A percentile compares a stretch with the other conserved stretches of the same genome.
These are phyloP conservation scores for Myxozyma geophila DNA, from an alignment of 805 yeast species.

Conservation along the genomic window DNA sequence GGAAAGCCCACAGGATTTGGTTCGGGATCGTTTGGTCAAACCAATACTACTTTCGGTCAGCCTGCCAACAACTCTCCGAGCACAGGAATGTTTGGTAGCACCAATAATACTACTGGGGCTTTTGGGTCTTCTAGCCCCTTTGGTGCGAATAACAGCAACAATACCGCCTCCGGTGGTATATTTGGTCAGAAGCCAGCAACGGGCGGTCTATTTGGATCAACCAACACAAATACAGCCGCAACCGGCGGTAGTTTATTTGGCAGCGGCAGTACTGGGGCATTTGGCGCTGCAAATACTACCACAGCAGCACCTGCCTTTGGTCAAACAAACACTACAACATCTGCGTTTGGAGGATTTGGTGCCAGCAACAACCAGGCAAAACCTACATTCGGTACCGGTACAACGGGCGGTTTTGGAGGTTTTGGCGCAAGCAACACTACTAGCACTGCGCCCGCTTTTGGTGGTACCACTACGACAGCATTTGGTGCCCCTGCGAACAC, in stretches of 20 bases:
- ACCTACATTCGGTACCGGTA: constrained; percentile 35
- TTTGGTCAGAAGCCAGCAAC: constrained; percentile 28
- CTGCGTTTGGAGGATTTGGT: constrained; percentile 47
- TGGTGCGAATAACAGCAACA: constrained; percentile 38
- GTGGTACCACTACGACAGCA: constrained; percentile 32
- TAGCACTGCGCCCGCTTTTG: constrained; percentile 39
- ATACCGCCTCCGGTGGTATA: constrained; percentile 26
- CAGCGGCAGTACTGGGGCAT: constrained; percentile 22
- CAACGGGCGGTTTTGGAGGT: constrained; percentile 22
- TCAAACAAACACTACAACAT: constrained; percentile 41
- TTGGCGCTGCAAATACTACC: constrained; percentile 37
- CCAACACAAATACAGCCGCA: constrained; percentile 1
- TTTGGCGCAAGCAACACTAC: constrained; percentile 43
- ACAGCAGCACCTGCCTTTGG: constrained; percentile 50
- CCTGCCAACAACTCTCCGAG: constrained; percentile 23
- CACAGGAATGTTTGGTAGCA: constrained; percentile 50
- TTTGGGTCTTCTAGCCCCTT: constrained; percentile 31
- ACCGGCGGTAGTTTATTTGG: constrained; percentile 35
- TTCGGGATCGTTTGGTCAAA: constrained; percentile 40
- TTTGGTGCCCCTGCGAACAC: constrained; percentile 46
- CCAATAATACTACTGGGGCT: constrained; percentile 23
- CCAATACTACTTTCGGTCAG: constrained; percentile 35
- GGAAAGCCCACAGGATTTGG: constrained; percentile 39
- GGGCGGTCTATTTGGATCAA: constrained; percentile 35
- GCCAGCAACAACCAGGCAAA: constrained; percentile 29